phyloP scores from a whole-genome alignment of 1,284 basidiomycete species.

The Cryptococcus maquisensis region DNA sequence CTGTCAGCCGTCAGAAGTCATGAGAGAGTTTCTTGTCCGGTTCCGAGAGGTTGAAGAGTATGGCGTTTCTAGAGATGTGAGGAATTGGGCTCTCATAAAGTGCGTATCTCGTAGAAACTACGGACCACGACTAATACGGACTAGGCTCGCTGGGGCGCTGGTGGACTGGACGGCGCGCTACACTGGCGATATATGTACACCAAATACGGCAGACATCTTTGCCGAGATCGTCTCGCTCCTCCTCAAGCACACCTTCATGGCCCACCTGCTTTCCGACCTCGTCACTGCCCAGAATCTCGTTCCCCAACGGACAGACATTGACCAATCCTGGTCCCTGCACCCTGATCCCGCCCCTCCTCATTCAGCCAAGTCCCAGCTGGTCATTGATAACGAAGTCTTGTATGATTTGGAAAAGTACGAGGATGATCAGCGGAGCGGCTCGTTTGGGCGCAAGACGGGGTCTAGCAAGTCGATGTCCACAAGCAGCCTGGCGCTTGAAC shows the following conservation, averaged over 20 bases:
- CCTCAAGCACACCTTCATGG: conserved; percentile 39
- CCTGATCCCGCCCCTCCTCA: background rate
- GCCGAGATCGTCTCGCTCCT: conserved; percentile 31
- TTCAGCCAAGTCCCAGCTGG: conserved; percentile 7
- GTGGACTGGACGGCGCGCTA: conserved; percentile 42
- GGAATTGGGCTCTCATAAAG: conserved; percentile 44
- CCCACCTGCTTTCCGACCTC: conserved; percentile 41
- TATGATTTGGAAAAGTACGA: conserved; percentile 19
- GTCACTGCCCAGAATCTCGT: conserved; percentile 29
- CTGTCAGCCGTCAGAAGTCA: conserved; percentile 34
- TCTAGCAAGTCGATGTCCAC: conserved; percentile 14
- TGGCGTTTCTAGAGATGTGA: conserved; percentile 33
- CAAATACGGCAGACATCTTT: conserved; percentile 24
- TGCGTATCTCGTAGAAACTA: conserved; percentile 11
- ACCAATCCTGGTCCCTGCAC: conserved; percentile 38
- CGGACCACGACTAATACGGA: background rate
- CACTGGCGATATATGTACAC: conserved; percentile 41
- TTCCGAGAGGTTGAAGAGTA: conserved; percentile 34
- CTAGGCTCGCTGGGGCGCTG: conserved; percentile 40
- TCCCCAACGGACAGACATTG: conserved; percentile 27
- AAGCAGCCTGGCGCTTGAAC: conserved; percentile 9
- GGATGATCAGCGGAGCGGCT: background rate
- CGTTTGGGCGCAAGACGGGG: background rate
- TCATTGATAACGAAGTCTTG: conserved; percentile 19
- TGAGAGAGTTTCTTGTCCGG: conserved; percentile 37